Percentiles rank a stretch among this genome's conserved stretches.
phyloP scores from a whole-genome alignment of 2,329 filamentous ascomycete genomes.

The Pseudocercospora musae region DNA sequence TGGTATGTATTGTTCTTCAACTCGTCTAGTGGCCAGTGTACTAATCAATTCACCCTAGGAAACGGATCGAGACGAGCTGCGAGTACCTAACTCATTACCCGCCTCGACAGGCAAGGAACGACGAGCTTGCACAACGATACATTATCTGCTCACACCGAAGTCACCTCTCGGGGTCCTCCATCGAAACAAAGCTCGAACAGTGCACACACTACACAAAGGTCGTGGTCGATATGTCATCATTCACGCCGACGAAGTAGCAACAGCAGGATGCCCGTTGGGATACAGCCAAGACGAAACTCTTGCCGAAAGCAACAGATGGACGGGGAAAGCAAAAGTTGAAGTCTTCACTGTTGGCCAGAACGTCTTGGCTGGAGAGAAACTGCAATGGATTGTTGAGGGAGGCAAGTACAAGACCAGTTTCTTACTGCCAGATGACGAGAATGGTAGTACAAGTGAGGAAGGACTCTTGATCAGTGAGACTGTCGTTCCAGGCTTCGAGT shows the following conservation, averaged over 20 bases:
- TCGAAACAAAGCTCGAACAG: constrained; percentile 57
- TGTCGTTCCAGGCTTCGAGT: constrained; percentile 67
- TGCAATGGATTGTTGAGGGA: constrained; percentile 68
- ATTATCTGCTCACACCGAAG: constrained; percentile 60
- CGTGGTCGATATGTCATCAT: constrained; percentile 63
- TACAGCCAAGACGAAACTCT: constrained; percentile 50
- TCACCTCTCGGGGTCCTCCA: constrained; percentile 61
- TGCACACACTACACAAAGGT: constrained; percentile 62
- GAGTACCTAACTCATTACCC: constrained; percentile 55
- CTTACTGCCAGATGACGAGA: constrained; percentile 49
- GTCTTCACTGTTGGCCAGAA: constrained; percentile 61
- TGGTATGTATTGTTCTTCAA: constrained; percentile 14
- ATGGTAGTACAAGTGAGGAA: constrained; percentile 36
- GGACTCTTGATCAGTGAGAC: constrained; percentile 66
- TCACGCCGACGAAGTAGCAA: constrained; percentile 50
- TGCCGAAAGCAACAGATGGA: constrained; percentile 47
- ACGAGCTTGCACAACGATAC: constrained; percentile 59
- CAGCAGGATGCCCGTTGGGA: constrained; percentile 18
- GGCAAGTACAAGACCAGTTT: constrained; percentile 65
- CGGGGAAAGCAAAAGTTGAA: constrained; percentile 53
- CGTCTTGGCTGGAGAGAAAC: constrained; percentile 55
- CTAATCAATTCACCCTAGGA: constrained; percentile 35
- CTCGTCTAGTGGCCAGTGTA: background rate
- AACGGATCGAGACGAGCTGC: constrained; percentile 54
- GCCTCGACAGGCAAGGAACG: constrained; percentile 41